A percentile compares a stretch with the other conserved stretches of the same genome.
These are phyloP conservation scores for Sorghum bicolor DNA, from an alignment of 176 grass and related monocot genomes.

Conservation along the genomic window DNA sequence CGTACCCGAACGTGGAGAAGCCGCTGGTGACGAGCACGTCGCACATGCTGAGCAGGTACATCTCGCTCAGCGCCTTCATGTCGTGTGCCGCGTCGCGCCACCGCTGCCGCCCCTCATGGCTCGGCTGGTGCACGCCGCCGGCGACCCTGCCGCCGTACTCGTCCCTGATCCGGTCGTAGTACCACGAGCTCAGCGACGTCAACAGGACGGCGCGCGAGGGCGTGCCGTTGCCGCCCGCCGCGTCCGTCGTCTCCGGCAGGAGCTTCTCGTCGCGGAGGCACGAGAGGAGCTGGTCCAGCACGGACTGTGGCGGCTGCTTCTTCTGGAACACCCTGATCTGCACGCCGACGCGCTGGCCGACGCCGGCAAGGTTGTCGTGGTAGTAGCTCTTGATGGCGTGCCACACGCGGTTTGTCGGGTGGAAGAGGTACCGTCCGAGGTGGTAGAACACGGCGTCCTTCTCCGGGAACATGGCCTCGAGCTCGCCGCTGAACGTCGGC, in stretches of 20 bases:
- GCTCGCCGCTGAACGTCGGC: conserved; percentile 36
- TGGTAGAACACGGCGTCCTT: conserved; percentile 51
- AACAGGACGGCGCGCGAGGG: conserved; percentile 19
- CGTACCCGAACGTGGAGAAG: conserved; percentile 46
- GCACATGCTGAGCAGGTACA: conserved; percentile 40
- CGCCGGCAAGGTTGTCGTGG: conserved; percentile 7
- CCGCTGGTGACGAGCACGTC: conserved; percentile 39
- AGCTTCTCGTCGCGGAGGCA: conserved; percentile 42
- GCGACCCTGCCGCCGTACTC: conserved; percentile 22
- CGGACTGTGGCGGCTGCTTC: background rate
- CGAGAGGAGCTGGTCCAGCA: conserved; percentile 39
- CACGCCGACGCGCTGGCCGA: conserved; percentile 37
- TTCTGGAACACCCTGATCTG: conserved; percentile 45
- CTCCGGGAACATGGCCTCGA: conserved; percentile 48
- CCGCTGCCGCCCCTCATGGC: conserved; percentile 46
- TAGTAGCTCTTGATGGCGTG: conserved; percentile 40
- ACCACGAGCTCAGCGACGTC: conserved; percentile 36
- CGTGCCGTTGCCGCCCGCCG: background rate
- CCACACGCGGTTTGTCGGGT: conserved; percentile 57
- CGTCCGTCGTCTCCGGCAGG: background rate
- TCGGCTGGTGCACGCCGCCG: conserved; percentile 47
- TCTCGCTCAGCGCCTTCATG: conserved; percentile 44
- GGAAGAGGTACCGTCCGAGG: conserved; percentile 60
- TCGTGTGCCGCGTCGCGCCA: conserved; percentile 20
- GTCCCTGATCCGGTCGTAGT: conserved; percentile 23